phyloP scores from a whole-genome alignment of 768 basidiomycete genomes.

The Dendrothele bispora region DNA sequence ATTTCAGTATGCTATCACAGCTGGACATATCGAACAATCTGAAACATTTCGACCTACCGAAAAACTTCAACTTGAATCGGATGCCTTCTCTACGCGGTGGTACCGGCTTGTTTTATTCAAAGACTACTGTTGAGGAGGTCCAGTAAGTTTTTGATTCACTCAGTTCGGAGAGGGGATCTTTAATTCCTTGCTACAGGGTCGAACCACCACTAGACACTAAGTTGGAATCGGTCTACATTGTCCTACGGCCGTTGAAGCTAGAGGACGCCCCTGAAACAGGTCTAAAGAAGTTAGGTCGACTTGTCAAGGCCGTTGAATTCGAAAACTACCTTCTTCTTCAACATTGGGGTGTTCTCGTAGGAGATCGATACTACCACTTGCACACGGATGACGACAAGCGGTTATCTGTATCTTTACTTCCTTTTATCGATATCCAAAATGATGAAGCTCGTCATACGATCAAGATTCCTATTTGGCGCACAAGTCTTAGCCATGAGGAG shows the following conservation, averaged over 20 bases:
- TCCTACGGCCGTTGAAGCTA: conserved; percentile 15
- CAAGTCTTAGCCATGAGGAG: conserved; percentile 13
- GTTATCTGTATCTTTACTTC: conserved; percentile 14
- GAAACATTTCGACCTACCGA: not conserved
- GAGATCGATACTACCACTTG: conserved; percentile 16
- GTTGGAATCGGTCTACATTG: conserved; percentile 16
- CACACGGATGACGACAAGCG: conserved; percentile 13
- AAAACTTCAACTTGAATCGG: not conserved
- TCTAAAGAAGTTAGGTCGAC: conserved; percentile 9
- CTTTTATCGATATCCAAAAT: conserved; percentile 6
- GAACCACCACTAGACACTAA: conserved; percentile 3
- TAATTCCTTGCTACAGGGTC: conserved; percentile 2
- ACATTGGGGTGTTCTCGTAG: conserved; percentile 18
- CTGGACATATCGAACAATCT: not conserved
- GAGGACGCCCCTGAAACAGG: conserved; percentile 9
- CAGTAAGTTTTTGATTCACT: conserved; percentile 2
- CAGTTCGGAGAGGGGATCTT: not conserved
- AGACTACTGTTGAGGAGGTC: conserved; percentile 1
- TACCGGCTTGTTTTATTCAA: not conserved
- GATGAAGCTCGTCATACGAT: conserved; percentile 10
- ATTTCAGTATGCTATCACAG: not conserved
- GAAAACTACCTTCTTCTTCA: conserved; percentile 16
- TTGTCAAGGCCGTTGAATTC: conserved; percentile 15
- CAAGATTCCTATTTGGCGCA: conserved; percentile 16
- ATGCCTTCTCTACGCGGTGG: not conserved